Base-by-base conservation (phyloP, 129 eudicot species). In the sunflower (Helianthus annuus) region DNA sequence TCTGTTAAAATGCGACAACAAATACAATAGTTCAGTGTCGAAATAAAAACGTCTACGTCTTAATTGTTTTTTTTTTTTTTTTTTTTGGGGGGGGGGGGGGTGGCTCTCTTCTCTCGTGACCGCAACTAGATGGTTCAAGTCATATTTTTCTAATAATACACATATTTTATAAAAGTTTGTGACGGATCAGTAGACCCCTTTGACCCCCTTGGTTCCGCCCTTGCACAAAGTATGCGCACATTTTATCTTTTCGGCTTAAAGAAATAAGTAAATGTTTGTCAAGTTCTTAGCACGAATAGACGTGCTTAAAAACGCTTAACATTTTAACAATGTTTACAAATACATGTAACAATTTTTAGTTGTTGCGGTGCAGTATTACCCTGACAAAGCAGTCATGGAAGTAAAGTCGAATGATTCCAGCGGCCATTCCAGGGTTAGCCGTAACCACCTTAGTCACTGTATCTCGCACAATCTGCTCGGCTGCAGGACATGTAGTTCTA, bases 351-450 rank as follows among this genome's bases (percentile, higher is more conserved):
- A 11, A n/a, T 27, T 1, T 48, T 48, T 48, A 48, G 54, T 11
- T 3, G 16, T 3, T 0, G 8, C 1, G 8, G 38, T 42, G 16
- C 38, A 4, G 5, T 55, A 17, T 11, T 66, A 86, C 91, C 68
- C 82, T 80, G 52, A 86, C 86, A 80, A 86, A 86, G 78, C 88
- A 83, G 61, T 83, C 91, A 14, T 86, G 88, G 83, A 83, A 86
- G 61, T 62, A 76, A 48, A 86, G 74, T 38, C 91, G 78, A 72
- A 83, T 72, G 72, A 86, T 83, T 49, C 85, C 88, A 12, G 88
- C 88, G 32, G 88, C 91, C 54, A 83, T 74, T 66, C 82, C 84
- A 0, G 91, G 84, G 79, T 80, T 72, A 3, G 48, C 54, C 0
- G 34, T 15, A 29, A 72, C 68, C n/a, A 83, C 82, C 49, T 62